phyloP scores from a whole-genome alignment of 352 stramenopile species.

The Phytophthora niederhauseri region DNA sequence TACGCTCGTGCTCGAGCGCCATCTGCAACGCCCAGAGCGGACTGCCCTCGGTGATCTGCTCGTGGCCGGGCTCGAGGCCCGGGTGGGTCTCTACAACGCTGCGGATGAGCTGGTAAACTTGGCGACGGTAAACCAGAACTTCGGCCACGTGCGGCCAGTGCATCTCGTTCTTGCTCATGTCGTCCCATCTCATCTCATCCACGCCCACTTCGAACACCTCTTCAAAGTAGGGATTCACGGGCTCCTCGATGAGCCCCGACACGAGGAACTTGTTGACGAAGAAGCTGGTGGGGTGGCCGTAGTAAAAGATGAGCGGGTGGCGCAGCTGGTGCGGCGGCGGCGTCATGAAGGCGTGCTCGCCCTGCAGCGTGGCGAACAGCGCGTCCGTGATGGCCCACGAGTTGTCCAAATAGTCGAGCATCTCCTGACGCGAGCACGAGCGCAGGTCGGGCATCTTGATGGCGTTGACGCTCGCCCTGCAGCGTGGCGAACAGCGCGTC shows the following conservation, averaged over 20 bases:
- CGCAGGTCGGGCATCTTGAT: constrained; percentile 87
- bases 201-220: constrained; percentile 97
- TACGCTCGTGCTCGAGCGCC: constrained; percentile 97
- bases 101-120: constrained; percentile 92
- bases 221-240: constrained; percentile 95
- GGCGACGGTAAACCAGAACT: constrained; percentile 92
- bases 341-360: constrained; percentile 90
- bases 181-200: constrained; percentile 99
- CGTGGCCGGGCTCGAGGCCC: constrained; percentile 74
- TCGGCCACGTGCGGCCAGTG: constrained; percentile 92
- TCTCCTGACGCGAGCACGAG: constrained; percentile 80
- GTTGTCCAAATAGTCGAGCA: constrained; percentile 97
- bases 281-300: constrained; percentile 96
- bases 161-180: constrained; percentile 98
- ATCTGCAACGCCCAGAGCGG: constrained; percentile 96
- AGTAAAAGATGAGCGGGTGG: constrained; percentile 99
- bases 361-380: constrained; percentile 93
- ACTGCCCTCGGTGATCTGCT: constrained; percentile 80
- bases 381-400: constrained; percentile 95
- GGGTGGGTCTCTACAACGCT: constrained; percentile 90
- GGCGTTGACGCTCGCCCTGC: constrained; percentile 86
- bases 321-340: constrained; percentile 93
- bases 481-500: constrained; percentile 94
- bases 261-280: constrained; percentile 98
- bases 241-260: constrained; percentile 84